A percentile compares a stretch with the other conserved stretches of the same genome.
phyloP scores from a whole-genome alignment of 352 stramenopile species.

The Phytophthora sansomeana region DNA sequence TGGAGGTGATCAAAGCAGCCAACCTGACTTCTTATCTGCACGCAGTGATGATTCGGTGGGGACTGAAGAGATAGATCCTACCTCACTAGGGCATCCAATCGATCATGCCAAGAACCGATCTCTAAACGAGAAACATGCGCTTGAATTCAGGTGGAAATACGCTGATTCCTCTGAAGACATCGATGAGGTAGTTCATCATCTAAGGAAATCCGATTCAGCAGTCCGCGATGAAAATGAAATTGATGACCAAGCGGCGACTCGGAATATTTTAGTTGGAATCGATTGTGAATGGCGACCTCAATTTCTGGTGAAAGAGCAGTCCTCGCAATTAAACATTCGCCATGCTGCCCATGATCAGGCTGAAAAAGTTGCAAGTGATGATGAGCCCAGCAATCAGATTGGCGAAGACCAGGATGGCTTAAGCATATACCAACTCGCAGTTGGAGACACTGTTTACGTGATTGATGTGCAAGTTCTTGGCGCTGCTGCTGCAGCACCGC shows the following conservation, averaged over 20 bases:
- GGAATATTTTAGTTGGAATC: slow-evolving; percentile 52
- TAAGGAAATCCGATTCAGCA: slow-evolving; percentile 19
- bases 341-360: neutral
- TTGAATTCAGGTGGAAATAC: slow-evolving; percentile 43
- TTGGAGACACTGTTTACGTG: slow-evolving; percentile 55
- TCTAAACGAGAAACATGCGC: slow-evolving; percentile 2
- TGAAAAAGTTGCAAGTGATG: neutral
- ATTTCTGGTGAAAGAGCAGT: slow-evolving; percentile 37
- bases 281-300: slow-evolving; percentile 76
- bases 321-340: neutral
- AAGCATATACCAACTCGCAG: slow-evolving; percentile 63
- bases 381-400: slow-evolving; percentile 10
- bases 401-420: slow-evolving; percentile 36
- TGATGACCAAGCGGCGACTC: slow-evolving; percentile 15
- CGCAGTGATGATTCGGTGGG: neutral
- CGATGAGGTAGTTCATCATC: slow-evolving; percentile 28
- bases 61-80: neutral
- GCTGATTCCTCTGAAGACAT: slow-evolving; percentile 36
- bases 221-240: neutral
- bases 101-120: slow-evolving; percentile 43
- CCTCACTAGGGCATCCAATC: slow-evolving; percentile 17
- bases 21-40: neutral
- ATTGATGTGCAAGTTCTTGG: slow-evolving; percentile 69
- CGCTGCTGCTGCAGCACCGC: slow-evolving; percentile 36
- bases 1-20: neutral